Evolutionary conservation across 2,329 filamentous ascomycete species (phyloP).

Genomic region (Amphichorda felina): DNA sequence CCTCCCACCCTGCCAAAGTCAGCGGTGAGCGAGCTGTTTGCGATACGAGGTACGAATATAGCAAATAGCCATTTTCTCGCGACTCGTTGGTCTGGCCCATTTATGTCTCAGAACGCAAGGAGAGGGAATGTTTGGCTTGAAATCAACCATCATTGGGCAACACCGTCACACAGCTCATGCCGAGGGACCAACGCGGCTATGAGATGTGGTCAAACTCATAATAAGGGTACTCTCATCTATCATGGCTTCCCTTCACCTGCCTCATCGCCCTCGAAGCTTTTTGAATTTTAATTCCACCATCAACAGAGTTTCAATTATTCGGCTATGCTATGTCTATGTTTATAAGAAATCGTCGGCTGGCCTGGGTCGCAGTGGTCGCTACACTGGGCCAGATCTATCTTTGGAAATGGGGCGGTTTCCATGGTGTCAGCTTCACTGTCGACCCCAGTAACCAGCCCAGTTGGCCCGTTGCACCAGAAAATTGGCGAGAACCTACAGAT

Average conservation of each 20-base stretch:
- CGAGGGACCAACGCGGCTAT: neutral
- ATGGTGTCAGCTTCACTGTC: neutral
- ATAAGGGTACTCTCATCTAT: neutral
- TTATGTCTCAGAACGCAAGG: too few relatives aligned
- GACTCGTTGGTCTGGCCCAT: too few relatives aligned
- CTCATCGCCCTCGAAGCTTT: neutral
- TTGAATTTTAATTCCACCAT: neutral
- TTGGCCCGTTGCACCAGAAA: neutral
- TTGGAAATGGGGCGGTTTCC: neutral
- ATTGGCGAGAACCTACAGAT: slow-evolving; percentile 5
- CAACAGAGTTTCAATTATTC: too few relatives aligned
- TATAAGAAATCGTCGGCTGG: slow-evolving; percentile 3
- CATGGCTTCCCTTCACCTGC: neutral
- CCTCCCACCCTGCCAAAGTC: too few relatives aligned
- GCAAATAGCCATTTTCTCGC: too few relatives aligned
- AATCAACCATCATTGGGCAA: too few relatives aligned
- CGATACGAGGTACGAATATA: too few relatives aligned
- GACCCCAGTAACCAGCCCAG: neutral
- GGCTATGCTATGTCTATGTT: slow-evolving; percentile 1
- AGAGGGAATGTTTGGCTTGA: too few relatives aligned
- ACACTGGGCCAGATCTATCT: slow-evolving; percentile 3
- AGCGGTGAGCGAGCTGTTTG: too few relatives aligned
- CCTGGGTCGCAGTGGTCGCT: slow-evolving; percentile 4
- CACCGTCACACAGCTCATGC: neutral
- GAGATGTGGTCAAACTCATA: neutral